phyloP scores from a whole-genome alignment of 2,329 filamentous ascomycete species.

The Ilyonectria robusta region DNA sequence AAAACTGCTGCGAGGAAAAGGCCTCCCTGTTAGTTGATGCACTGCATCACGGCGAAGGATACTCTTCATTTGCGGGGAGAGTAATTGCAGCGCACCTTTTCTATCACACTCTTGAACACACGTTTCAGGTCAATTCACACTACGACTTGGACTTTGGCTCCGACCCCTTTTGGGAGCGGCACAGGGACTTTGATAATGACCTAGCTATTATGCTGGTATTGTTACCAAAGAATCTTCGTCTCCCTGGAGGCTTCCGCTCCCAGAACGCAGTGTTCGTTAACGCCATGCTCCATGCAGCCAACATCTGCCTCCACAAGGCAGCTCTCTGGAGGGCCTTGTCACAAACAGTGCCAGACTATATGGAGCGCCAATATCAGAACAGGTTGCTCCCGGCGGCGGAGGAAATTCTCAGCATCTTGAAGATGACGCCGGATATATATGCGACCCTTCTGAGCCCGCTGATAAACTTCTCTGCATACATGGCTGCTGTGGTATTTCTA shows the following conservation, averaged over 20 bases:
- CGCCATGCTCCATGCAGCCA: slow-evolving; percentile 85
- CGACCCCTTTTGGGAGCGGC: slow-evolving; percentile 81
- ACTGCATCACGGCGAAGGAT: slow-evolving; percentile 47
- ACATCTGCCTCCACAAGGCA: slow-evolving; percentile 87
- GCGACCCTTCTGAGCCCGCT: slow-evolving; percentile 74
- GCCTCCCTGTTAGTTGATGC: slow-evolving; percentile 73
- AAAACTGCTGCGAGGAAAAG: slow-evolving; percentile 71
- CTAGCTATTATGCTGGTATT: slow-evolving; percentile 81
- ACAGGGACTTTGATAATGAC: slow-evolving; percentile 82
- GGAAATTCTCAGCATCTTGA: slow-evolving; percentile 83
- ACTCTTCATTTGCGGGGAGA: slow-evolving; percentile 80
- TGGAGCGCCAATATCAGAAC: slow-evolving; percentile 66
- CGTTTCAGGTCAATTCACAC: slow-evolving; percentile 73
- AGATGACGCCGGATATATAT: slow-evolving; percentile 59
- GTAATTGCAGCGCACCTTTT: slow-evolving; percentile 82
- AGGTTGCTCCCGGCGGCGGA: slow-evolving; percentile 83
- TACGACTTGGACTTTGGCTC: slow-evolving; percentile 60
- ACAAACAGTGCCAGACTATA: neutral
- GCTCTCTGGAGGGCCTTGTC: slow-evolving; percentile 79
- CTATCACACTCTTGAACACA: slow-evolving; percentile 81
- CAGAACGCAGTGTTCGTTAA: slow-evolving; percentile 83
- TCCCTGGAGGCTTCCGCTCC: slow-evolving; percentile 76
- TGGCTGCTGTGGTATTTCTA: slow-evolving; percentile 79
- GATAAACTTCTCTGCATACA: slow-evolving; percentile 79
- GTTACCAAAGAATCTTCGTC: slow-evolving; percentile 77